Percentiles rank a stretch among this genome's conserved stretches.
Evolutionary conservation across 768 basidiomycete genomes (phyloP).

Genomic region (Phaffia tasmanica): DNA sequence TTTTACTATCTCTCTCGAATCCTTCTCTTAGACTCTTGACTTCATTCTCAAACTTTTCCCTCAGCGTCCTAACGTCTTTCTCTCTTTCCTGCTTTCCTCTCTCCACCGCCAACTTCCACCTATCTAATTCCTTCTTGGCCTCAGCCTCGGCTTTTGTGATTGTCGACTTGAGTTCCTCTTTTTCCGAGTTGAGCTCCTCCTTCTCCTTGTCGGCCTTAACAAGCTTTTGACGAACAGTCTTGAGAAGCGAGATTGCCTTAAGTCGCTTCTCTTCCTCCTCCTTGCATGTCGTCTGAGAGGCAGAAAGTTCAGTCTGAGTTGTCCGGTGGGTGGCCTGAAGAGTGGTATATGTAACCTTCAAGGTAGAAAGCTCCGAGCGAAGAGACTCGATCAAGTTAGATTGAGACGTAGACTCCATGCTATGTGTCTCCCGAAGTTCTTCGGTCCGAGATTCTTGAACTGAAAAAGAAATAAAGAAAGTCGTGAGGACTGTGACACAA

Average conservation of each 20-base stretch:
- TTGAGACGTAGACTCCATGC: constrained; percentile 66
- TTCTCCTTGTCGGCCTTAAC: constrained; percentile 91
- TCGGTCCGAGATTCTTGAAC: constrained; percentile 75
- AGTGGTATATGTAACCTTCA: constrained; percentile 53
- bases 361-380: constrained; percentile 55
- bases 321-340: constrained; percentile 63
- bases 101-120: constrained; percentile 27
- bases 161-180: constrained; percentile 12
- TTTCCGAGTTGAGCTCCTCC: constrained; percentile 42
- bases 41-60: constrained; percentile 55
- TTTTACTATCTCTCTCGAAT: constrained; percentile 61
- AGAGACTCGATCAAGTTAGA: constrained; percentile 61
- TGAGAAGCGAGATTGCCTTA: constrained; percentile 82
- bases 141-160: constrained; percentile 39
- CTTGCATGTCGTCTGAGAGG: constrained; percentile 51
- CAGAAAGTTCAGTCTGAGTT: constrained; percentile 48
- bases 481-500: neutral
- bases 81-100: constrained; percentile 45
- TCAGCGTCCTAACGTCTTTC: constrained; percentile 43
- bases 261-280: constrained; percentile 96
- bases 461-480: constrained; percentile 34
- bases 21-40: constrained; percentile 50
- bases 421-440: constrained; percentile 74
- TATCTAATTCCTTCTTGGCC: constrained; percentile 45
- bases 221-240: constrained; percentile 92